Conservation (phyloP, 2,329 filamentous ascomycete species). For the Epichloe gansuensis region DNA sequence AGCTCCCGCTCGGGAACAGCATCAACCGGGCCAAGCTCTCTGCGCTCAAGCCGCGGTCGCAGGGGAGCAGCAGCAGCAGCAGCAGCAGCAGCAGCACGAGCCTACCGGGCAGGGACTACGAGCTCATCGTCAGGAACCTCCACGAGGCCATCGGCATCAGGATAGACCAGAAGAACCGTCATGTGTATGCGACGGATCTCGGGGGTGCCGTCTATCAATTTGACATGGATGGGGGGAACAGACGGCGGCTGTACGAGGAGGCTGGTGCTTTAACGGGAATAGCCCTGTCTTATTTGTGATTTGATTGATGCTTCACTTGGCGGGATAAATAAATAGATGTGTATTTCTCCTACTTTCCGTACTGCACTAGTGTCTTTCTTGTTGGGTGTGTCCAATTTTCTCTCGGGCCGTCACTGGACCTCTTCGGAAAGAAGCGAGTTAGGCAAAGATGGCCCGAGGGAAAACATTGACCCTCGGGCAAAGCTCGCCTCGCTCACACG, state of each 20-base stretch:
- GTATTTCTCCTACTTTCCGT: too few species aligned
- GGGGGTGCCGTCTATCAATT: constrained; percentile 25
- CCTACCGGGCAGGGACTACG: constrained; percentile 11
- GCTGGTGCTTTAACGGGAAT: not conserved
- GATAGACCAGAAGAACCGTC: constrained; percentile 21
- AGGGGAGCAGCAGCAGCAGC: not conserved
- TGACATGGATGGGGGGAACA: constrained; percentile 19
- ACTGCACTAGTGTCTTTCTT: too few species aligned
- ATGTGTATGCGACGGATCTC: constrained; percentile 27
- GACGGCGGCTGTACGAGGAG: constrained; percentile 8
- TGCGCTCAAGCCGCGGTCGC: not conserved
- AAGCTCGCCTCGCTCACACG: not conserved
- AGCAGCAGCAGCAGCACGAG: not conserved
- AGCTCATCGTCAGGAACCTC: constrained; percentile 22
- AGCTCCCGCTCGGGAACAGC: constrained; percentile 40
- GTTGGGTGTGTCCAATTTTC: too few species aligned
- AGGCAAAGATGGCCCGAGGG: too few species aligned
- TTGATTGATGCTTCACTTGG: too few species aligned
- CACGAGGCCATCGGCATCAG: constrained; percentile 35
- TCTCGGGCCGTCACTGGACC: too few species aligned
- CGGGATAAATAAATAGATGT: too few species aligned
- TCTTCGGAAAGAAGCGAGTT: too few species aligned
- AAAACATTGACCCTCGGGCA: too few species aligned
- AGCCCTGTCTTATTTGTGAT: not conserved
- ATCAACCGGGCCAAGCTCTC: constrained; percentile 27